Evolutionary conservation across 768 basidiomycete species (phyloP), one percentile per base, ranked within the genome.

Genomic region (Trametes cinnabarina): DNA sequence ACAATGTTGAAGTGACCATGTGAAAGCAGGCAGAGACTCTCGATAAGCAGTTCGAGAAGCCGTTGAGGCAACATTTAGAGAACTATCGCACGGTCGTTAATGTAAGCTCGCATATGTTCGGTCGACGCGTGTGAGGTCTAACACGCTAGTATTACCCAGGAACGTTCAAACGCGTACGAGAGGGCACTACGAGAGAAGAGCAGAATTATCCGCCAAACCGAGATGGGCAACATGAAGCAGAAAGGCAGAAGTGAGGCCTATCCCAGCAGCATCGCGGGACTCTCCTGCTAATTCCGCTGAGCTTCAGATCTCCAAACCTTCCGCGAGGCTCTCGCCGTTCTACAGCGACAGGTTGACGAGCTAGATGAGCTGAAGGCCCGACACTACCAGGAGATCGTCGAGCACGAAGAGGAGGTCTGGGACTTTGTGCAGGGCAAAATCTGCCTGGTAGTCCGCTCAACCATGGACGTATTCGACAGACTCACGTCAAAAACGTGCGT

Each of bases 391-490:
- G 87, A 93, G 65, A 93, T 96, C 51, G 74, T 94, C 48, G 90
- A 92, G 57, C 94, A 94, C 64, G 94, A 97, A 73, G 92, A 95
- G 64, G 87, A 96, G 71, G 88, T 93, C n/a, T 98, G 95, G 95
- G 86, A 94, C 65, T 83, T 85, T 14, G 92, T 96, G 6, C 86
- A 95, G 69, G 83, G 79, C 61, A 96, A 95, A 78, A 89, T 90
- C 63, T 93, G 87, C 67, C 79, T 94, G 30, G 87, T 87, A 3
- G 88, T 96, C 51, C 87, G 94, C 52, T 92, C 92, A 30, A 89
- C 92, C 14, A 86, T 98, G 81, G 94, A 98, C 65, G 81, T 97
- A 8, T 94, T 94, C 65, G 94, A 96, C 69, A 81, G 84, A 58
- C 83, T 94, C 61, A 91, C 90, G 12, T 80, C 89, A 22, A 94